Evolutionary conservation across 2,329 filamentous ascomycete genomes (phyloP).

Genomic region (Coniochaeta pulveracea): DNA sequence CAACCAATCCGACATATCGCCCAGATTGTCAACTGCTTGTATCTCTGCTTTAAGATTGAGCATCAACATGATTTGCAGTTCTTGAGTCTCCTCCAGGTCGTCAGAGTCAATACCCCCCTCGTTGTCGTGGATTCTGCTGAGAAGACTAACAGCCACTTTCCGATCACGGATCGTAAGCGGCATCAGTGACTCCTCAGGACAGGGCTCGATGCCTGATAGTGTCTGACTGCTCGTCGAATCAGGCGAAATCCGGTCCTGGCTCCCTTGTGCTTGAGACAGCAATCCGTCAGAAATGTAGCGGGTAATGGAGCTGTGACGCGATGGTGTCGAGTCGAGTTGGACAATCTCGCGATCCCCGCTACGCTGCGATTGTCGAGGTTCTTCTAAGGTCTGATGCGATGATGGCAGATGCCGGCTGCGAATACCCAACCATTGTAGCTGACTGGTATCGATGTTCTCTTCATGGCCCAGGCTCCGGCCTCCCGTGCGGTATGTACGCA

Average conservation of each 20-base stretch:
- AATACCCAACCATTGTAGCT: conserved; percentile 55
- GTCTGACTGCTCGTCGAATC: too few species aligned
- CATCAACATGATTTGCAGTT: conserved; percentile 64
- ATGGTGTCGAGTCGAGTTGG: too few species aligned
- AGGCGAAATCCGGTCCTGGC: too few species aligned
- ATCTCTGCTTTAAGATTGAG: conserved; percentile 69
- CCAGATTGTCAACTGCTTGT: conserved; percentile 51
- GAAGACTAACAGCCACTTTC: conserved; percentile 39
- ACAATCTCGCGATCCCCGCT: too few species aligned
- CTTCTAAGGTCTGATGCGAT: too few species aligned
- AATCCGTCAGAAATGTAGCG: too few species aligned
- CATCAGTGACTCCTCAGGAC: conserved; percentile 7
- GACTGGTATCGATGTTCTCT: conserved; percentile 32
- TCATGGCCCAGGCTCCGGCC: conserved; percentile 54
- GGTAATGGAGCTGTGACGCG: too few species aligned
- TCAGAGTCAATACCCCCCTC: conserved; percentile 13
- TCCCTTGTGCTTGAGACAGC: too few species aligned
- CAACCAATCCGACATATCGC: conserved; percentile 38
- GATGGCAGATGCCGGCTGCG: conserved; percentile 27
- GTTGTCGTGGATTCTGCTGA: conserved; percentile 27
- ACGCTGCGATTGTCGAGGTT: too few species aligned
- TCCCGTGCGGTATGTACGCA: conserved; percentile 62
- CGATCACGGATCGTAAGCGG: conserved; percentile 45
- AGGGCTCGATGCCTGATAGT: background rate
- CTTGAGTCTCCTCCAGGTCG: conserved; percentile 30